Evolutionary conservation across 75 land plant species (phyloP), one percentile per base, ranked within the genome.

Genomic region (Larix kaempferi): DNA sequence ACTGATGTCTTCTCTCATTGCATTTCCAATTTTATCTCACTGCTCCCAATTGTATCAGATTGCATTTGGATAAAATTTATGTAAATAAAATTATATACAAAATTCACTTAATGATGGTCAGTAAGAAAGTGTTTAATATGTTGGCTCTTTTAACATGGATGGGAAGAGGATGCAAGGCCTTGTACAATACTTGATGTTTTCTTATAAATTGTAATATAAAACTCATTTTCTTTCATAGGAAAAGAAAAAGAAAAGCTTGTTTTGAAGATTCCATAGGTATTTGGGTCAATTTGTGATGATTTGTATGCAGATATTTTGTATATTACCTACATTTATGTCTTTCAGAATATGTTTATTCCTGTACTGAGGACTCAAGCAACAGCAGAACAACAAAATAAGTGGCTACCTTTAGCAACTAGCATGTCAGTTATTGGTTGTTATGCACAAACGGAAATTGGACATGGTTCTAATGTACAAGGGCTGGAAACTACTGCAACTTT

Each of bases 401-500:
- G 83, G 83, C 61, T 82, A 10, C 83, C 80, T 54, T 63, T 78
- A 71, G 83, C 83, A 7, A 57, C 71, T 16, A 79, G 69, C 39
- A 67, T 82, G 74, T n/a, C 73, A 60, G 59, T 82, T 23, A 82
- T 82, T 77, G 83, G 83, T 23, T 82, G 83, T 41, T 82, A 82
- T 57, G 83, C 83, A 35, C 83, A 82, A 49, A 82, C 83, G 39
- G 83, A 82, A 74, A 82, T 82, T 67, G 83, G 83, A 39, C 83
- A 82, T 60, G 83, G 83, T 5, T 82, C 83, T 65, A 82, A 82
- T 82, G 83, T 82, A 23, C 83, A 79, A 78, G 83, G 83, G 58
- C 82, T 82, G 15, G 83, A 82, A 78, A 82, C 83, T 22, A 82
- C 82, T 3, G 83, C 83, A 11, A 82, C 81, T 71, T 82, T 82